phyloP scores from a whole-genome alignment of 768 basidiomycete genomes.

The Hemileccinum impolitum region DNA sequence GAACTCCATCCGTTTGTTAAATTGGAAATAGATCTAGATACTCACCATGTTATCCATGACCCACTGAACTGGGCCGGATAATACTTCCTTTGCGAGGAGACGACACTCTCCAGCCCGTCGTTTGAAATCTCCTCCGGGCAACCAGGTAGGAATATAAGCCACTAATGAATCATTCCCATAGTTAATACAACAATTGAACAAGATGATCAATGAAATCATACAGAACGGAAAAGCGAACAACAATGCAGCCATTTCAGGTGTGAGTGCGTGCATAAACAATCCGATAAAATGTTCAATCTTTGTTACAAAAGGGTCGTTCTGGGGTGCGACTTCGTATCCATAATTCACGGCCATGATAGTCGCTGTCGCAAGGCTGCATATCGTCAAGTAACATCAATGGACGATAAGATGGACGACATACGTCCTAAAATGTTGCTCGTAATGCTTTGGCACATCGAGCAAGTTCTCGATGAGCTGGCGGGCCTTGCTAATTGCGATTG shows the following conservation, averaged over 20 bases:
- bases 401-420: slow-evolving; percentile 14
- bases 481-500: slow-evolving; percentile 16
- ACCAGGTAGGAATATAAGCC: slow-evolving; percentile 31
- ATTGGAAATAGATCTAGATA: background rate
- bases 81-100: slow-evolving; percentile 20
- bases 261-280: slow-evolving; percentile 12
- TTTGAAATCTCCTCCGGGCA: slow-evolving; percentile 32
- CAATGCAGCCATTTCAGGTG: slow-evolving; percentile 22
- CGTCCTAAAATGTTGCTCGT: slow-evolving; percentile 17
- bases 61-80: slow-evolving; percentile 18
- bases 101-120: slow-evolving; percentile 14
- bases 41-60: slow-evolving; percentile 24
- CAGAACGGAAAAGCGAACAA: slow-evolving; percentile 24
- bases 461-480: slow-evolving; percentile 24
- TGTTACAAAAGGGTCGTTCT: slow-evolving; percentile 26
- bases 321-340: slow-evolving; percentile 23
- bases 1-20: background rate
- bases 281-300: slow-evolving; percentile 9
- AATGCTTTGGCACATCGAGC: slow-evolving; percentile 16
- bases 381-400: background rate
- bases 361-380: slow-evolving; percentile 18
- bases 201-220: slow-evolving; percentile 6
- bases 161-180: slow-evolving; percentile 4
- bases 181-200: background rate
- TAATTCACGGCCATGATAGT: slow-evolving; percentile 25